Evolutionary conservation across 306 rosid genomes (phyloP), one percentile per base, ranked within the genome.

Genomic region (Fragaria iinumae): DNA sequence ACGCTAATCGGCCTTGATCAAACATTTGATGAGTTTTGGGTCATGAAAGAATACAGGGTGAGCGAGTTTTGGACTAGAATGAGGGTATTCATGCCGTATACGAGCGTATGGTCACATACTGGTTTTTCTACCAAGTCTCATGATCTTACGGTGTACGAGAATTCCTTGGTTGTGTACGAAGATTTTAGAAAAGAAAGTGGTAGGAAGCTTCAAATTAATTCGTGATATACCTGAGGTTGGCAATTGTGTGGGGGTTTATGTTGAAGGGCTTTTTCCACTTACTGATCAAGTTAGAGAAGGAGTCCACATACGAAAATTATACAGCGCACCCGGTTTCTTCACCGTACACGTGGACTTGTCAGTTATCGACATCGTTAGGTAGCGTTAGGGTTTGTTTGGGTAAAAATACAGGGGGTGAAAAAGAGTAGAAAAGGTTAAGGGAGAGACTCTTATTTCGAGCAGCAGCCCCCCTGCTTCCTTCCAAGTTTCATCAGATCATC

Each of bases 191-290:
- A 36, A 3, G 38, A 43, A 53, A 10, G 66, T 7, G 39, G 23
- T 38, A 14, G 11, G 66, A 14, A 11, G 0, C 47, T 38, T 34
- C 8, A 16, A 27, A 27, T 27, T 27, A 5, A 21, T 72, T 17
- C 20, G 29, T 3, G 50, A 44, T 6, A 12, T 55, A n/a, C 67
- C 50, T 23, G 1, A 11, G 4, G 76, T 20, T 21, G 38, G 21
- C 20, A 1, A 29, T 56, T 20, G 29, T 25, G 49, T 21, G 7
- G 78, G 67, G 23, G 14, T 32, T 2, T 75, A 63, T 59, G 56
- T 75, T 17, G 78, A 75, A 38, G 32, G 78, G 59, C 78, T 63
- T 32, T 43, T 63, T 67, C 63, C 62, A 0, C 78, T 55, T 12
- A 20, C 10, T 2, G 11, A 38, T 66, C 23, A 66, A 16, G 48